Evolutionary conservation across 139 green algal species (phyloP).

Genomic region (Nannochloris sp.): DNA sequence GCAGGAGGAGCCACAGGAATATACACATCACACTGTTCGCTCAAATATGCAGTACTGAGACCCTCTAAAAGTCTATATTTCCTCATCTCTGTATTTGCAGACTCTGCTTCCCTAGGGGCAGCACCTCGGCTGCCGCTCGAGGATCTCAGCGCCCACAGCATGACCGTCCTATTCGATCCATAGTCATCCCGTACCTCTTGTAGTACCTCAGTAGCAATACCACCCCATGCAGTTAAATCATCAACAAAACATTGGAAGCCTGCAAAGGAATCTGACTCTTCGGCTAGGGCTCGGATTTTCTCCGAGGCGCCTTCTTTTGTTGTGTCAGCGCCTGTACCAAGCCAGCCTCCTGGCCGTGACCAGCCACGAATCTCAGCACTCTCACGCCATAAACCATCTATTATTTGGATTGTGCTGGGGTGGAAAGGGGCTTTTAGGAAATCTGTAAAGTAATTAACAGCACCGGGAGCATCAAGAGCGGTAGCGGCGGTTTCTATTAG

Average conservation of each 20-base stretch:
- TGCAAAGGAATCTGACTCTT: conserved; percentile 51
- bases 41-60: conserved; percentile 20
- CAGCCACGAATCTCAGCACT: conserved; percentile 28
- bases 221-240: conserved; percentile 50
- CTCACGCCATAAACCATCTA: conserved; percentile 47
- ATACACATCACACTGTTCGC: conserved; percentile 31
- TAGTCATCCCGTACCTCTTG: conserved; percentile 48
- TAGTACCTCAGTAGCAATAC: conserved; percentile 26
- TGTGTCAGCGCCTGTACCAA: neutral
- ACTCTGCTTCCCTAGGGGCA: neutral
- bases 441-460: conserved; percentile 58
- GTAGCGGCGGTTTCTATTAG: conserved; percentile 35
- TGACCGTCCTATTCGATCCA: conserved; percentile 4
- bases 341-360: conserved; percentile 10
- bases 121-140: neutral
- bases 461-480: conserved; percentile 12
- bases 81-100: neutral
- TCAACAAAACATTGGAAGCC: conserved; percentile 59
- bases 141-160: conserved; percentile 41
- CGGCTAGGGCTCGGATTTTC: conserved; percentile 31
- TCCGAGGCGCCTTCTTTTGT: conserved; percentile 43
- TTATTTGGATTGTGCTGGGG: conserved; percentile 27
- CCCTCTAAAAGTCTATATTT: conserved; percentile 15
- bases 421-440: conserved; percentile 57
- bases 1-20: conserved; percentile 27